Base-by-base conservation (phyloP, 1,139 yeast genomes). In the Geotrichum phurueaensis region DNA sequence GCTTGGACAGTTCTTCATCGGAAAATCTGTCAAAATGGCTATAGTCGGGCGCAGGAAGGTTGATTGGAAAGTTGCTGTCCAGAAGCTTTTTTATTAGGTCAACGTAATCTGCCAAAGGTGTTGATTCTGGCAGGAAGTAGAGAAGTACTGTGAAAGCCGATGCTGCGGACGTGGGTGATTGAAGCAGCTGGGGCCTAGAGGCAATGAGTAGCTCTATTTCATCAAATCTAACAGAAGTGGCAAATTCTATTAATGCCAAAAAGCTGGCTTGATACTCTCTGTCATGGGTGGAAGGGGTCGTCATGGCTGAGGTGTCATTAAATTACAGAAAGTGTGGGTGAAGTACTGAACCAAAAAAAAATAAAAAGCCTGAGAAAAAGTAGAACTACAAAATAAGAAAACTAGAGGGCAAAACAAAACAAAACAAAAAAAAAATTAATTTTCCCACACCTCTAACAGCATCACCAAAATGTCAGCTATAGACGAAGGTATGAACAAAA, bases 1-100 rank as follows among this genome's bases (percentile, higher is more conserved):
- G 51, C n/a, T 59, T 39, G 13, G 60, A 60, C 10, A 62, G 29
- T 33, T 63, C 62, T 13, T 61, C 59, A 15, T 58, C 61, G 5
- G 67, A 63, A 23, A 64, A 51, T 15, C 20, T 12, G 36, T 48
- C 31, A 7, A 53, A 43, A 20, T 47, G 53, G 3, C 29, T 53
- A 18, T 23, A 31, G 27, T 49, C 47, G 13, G 57, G 51, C 49
- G 18, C 20, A 31, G 31, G 22, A 18, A 20, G 13, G 22, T 27
- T 33, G 13, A 20, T 22, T 33, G 5, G 29, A 50, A 43, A 12
- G 50, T 54, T 20, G 45, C 61, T 15, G 47, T 23, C 33, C 56
- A 57, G 18, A 57, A 53, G n/a, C 49, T 48, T 36, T 52, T 51
- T 52, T 29, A 59, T 23, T 23, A 59, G 53, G 27, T 52, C 51